Conservation (phyloP, 2,329 filamentous ascomycete species). For the Cladosporium austrohemisphaericum region DNA sequence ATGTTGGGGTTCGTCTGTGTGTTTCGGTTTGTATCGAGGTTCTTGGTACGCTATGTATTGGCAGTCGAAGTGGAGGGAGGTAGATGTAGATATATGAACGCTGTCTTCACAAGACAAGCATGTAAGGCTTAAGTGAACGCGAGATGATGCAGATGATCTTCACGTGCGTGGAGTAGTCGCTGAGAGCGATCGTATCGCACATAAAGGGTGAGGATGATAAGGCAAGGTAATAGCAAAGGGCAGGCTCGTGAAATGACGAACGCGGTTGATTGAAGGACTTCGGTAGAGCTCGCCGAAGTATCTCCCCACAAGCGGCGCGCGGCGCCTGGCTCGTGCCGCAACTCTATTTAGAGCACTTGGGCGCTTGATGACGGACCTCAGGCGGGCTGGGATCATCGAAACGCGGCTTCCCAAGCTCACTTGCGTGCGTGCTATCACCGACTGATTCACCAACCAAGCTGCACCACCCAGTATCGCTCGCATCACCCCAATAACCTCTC, state of each 20-base stretch:
- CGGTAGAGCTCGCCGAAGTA: slow-evolving; percentile 10
- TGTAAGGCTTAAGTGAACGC: not conserved
- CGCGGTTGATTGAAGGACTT: not conserved
- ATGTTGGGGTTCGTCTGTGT: slow-evolving; percentile 14
- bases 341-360: not conserved
- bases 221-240: too few species aligned
- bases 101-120: not conserved
- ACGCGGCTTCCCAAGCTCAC: slow-evolving; percentile 13
- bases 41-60: not conserved
- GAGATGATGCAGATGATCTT: too few species aligned
- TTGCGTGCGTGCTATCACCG: slow-evolving; percentile 7
- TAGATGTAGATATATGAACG: not conserved
- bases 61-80: not conserved
- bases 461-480: slow-evolving; percentile 52
- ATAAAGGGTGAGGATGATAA: too few species aligned
- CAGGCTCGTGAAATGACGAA: slow-evolving; percentile 1
- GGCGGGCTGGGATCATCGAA: slow-evolving; percentile 7
- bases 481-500: slow-evolving; percentile 54
- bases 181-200: too few species aligned
- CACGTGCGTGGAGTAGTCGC: too few species aligned
- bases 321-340: not conserved
- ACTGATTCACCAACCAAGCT: slow-evolving; percentile 15
- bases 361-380: not conserved
- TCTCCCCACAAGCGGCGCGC: not conserved
- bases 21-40: not conserved